Conservation (phyloP, 768 basidiomycete species). For the Suillus subluteus region DNA sequence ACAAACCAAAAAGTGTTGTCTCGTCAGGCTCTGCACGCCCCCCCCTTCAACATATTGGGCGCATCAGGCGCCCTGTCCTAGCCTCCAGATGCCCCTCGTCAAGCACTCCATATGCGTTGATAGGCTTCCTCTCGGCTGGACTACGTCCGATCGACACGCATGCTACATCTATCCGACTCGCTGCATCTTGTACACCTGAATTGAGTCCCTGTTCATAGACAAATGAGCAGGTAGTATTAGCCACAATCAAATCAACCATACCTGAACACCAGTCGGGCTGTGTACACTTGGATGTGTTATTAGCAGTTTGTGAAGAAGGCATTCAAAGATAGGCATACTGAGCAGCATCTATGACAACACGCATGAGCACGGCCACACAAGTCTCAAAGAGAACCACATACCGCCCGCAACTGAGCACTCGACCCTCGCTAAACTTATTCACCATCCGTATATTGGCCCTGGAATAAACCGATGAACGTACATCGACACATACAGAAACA, state of each 20-base stretch:
- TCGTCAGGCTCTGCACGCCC: no score
- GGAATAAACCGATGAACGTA: not conserved
- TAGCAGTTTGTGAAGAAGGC: not conserved
- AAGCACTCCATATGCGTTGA: constrained; percentile 10
- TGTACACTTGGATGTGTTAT: constrained; percentile 17
- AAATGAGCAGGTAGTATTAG: not conserved
- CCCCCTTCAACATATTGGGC: no score
- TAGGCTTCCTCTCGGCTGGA: constrained; percentile 4
- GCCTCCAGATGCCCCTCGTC: no score
- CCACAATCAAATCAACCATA: not conserved
- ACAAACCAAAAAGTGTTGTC: no score
- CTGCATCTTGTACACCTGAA: constrained; percentile 28
- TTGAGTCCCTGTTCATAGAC: constrained; percentile 18
- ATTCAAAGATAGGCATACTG: constrained; percentile 17
- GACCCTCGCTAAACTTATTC: no score
- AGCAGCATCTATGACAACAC: constrained; percentile 25
- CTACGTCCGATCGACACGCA: no score
- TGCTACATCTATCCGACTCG: constrained; percentile 21
- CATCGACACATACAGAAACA: not conserved
- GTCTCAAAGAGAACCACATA: not conserved
- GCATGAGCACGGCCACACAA: no score
- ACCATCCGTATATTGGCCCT: constrained; percentile 20
- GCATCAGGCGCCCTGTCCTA: no score
- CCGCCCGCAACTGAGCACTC: constrained; percentile 20
- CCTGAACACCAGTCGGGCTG: constrained; percentile 24